A percentile compares a stretch with the other conserved stretches of the same genome.
These are phyloP conservation scores for Bipolaris cookei DNA, from an alignment of 2,329 filamentous ascomycete species.

Conservation along the genomic window DNA sequence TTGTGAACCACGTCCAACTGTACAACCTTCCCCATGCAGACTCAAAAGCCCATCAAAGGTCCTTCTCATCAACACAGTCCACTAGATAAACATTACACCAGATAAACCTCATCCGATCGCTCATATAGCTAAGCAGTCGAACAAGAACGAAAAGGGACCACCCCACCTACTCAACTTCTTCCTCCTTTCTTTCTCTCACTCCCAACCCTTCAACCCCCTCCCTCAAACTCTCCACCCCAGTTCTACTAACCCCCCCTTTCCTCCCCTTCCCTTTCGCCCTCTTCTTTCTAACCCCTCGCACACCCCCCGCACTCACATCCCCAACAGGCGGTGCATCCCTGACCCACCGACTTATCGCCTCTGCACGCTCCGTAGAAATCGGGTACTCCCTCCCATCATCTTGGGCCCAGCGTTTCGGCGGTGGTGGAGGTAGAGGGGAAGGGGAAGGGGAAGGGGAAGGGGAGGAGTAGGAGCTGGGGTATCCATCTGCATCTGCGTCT, in stretches of 20 bases:
- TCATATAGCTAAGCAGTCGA: too few species aligned
- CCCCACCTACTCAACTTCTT: constrained; percentile 3
- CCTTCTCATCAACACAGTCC: too few species aligned
- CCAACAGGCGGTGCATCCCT: constrained; percentile 53
- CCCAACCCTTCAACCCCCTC: constrained; percentile 30
- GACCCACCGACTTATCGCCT: constrained; percentile 74
- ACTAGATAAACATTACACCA: too few species aligned
- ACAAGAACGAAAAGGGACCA: too few species aligned
- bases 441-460: neutral
- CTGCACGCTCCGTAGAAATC: constrained; percentile 72
- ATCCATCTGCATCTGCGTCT: neutral
- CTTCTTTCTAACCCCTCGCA: constrained; percentile 45
- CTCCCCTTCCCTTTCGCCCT: constrained; percentile 35
- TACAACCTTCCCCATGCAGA: too few species aligned
- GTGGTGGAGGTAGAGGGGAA: constrained; percentile 9
- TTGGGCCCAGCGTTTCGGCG: constrained; percentile 66
- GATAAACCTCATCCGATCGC: too few species aligned
- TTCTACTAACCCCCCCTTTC: constrained; percentile 25
- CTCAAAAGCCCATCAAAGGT: too few species aligned
- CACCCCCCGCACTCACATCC: constrained; percentile 46
- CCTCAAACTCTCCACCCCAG: constrained; percentile 16
- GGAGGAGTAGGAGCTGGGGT: neutral
- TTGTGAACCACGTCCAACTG: too few species aligned
- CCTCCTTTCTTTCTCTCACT: constrained; percentile 15
- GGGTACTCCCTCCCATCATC: constrained; percentile 73